A percentile compares a stretch with the other conserved stretches of the same genome.
These are phyloP conservation scores for Lupinus albus DNA, from an alignment of 306 rosid species.

Conservation along the genomic window DNA sequence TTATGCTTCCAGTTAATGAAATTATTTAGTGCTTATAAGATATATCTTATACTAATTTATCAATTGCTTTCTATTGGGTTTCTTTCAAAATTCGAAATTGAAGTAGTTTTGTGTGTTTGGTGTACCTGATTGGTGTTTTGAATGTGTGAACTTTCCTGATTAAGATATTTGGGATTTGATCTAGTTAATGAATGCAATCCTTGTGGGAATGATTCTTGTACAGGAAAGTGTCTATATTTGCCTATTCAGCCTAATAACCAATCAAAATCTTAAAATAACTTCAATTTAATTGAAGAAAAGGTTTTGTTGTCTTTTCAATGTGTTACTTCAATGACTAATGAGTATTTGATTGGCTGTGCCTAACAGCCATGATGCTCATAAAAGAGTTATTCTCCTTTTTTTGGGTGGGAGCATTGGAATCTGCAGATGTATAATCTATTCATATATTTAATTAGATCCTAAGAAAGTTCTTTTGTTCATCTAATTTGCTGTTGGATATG, in stretches of 20 bases:
- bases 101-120: conserved; percentile 37
- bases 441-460: neutral
- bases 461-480: neutral
- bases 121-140: conserved; percentile 23
- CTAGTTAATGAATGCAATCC: conserved; percentile 14
- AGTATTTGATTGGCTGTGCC: too few relatives aligned
- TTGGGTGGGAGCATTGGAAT: neutral
- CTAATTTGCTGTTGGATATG: conserved; percentile 30
- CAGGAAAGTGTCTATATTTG: too few relatives aligned
- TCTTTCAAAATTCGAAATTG: conserved; percentile 29
- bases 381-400: too few relatives aligned
- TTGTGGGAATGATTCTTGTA: too few relatives aligned
- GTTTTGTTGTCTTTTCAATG: too few relatives aligned
- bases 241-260: too few relatives aligned
- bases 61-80: conserved; percentile 43
- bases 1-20: conserved; percentile 41
- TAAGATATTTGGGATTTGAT: conserved; percentile 31
- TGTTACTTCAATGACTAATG: too few relatives aligned
- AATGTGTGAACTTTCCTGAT: conserved; percentile 30
- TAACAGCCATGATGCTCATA: too few relatives aligned
- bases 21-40: conserved; percentile 15
- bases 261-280: too few relatives aligned
- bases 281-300: too few relatives aligned
- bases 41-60: conserved; percentile 14
- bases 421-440: neutral